Base-by-base conservation (phyloP, 2,329 filamentous ascomycete genomes). In the Clonostachys solani region DNA sequence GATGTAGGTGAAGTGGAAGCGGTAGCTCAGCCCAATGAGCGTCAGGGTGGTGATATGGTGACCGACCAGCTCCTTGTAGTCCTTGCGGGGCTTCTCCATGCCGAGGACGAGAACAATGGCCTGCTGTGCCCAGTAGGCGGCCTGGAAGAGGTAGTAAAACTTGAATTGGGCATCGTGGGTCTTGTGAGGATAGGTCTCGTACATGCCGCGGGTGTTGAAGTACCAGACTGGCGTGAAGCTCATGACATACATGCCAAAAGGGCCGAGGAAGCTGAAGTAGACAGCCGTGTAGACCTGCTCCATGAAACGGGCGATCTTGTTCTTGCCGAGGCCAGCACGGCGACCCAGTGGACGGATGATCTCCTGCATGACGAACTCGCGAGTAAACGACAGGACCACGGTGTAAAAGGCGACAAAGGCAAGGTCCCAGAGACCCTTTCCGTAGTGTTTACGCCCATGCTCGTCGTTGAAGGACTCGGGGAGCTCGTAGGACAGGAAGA, bases 1-100 rank as follows among this genome's bases (percentile, higher is more conserved):
- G 64, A 97, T 95, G 69, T 96, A 92, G 17, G 91, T 95, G 67
- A 96, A 97, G 69, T 97, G 92, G 75, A 96, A 97, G 51, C 90
- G 84, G 71, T 96, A 97, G 72, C 88, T 94, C 60, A 92, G 72
- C 49, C 71, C 86, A 56, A 97, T 96, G 57, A 97, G 78, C 17
- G 84, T 73, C 50, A 97, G 72, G 17, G 89, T 95, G 63, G 96
- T 88, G 56, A 96, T 85, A 66, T 97, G 92, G 66, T 97, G 92
- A 47, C 85, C 83, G 44, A 96, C 89, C 46, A 96, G 79, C 74
- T 96, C 92, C 69, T 89, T 92, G 70, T 92, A 96, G 68, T 97
- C 92, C 73, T 96, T 96, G 50, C 92, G 77, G 29, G 88, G 92
- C 75, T 95, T 95, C 75, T 97, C 92, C 67, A 96, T 79, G 65